Conservation (phyloP, 176 grass and related monocot species). For the Avena sativa region DNA sequence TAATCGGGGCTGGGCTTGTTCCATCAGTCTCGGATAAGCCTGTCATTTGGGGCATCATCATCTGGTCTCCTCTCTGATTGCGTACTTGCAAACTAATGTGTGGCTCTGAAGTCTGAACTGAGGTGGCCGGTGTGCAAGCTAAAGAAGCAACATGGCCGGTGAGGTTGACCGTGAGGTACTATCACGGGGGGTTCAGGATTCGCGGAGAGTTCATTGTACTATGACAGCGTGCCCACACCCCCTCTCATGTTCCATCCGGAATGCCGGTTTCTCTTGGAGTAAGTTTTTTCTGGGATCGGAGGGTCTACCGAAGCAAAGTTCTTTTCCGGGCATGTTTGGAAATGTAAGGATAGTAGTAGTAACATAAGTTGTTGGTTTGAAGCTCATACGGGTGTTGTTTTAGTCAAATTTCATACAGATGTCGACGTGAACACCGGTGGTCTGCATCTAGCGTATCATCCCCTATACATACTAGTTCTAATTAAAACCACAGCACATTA, state of each 20-base stretch:
- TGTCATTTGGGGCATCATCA: slow-evolving; percentile 4
- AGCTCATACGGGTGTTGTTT: background rate
- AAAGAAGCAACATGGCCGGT: background rate
- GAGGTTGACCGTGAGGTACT: background rate
- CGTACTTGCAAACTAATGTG: background rate
- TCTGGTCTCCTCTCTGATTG: slow-evolving; percentile 18
- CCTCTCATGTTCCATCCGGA: slow-evolving; percentile 3
- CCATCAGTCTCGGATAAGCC: slow-evolving; percentile 19
- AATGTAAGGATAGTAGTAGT: too few species aligned
- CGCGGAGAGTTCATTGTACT: slow-evolving; percentile 8
- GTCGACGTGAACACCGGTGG: background rate
- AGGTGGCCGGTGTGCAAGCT: background rate
- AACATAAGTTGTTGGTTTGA: background rate
- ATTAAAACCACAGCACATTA: background rate
- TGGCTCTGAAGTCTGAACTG: background rate
- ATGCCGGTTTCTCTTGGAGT: background rate
- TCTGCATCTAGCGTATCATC: too few species aligned
- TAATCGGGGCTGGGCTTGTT: background rate
- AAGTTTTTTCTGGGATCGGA: too few species aligned
- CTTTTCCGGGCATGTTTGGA: too few species aligned
- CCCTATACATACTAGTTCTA: too few species aligned
- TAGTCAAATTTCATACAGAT: too few species aligned
- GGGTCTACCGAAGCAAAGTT: too few species aligned
- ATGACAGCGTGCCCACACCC: background rate
- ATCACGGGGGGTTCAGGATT: background rate